phyloP scores from a whole-genome alignment of 768 basidiomycete genomes.

The Gautieria morchelliformis region DNA sequence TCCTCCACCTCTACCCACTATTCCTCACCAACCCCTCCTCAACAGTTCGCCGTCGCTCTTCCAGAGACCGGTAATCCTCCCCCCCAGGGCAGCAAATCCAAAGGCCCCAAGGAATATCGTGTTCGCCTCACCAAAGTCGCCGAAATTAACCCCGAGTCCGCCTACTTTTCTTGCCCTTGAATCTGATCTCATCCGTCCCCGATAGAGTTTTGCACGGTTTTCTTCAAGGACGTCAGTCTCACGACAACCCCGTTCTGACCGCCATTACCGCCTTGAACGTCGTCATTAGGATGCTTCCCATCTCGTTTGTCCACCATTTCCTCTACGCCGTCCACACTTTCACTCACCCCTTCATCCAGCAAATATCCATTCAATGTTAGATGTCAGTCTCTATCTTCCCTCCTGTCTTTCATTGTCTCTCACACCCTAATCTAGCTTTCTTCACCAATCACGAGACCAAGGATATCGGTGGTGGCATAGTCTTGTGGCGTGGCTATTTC shows the following conservation, averaged over 20 bases:
- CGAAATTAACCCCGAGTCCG: constrained; percentile 47
- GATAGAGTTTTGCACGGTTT: constrained; percentile 54
- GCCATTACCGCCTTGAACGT: constrained; percentile 67
- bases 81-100: constrained; percentile 4
- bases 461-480: constrained; percentile 51
- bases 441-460: constrained; percentile 49
- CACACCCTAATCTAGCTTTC: constrained; percentile 29
- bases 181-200: neutral
- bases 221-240: constrained; percentile 52
- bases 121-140: constrained; percentile 51
- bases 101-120: constrained; percentile 55
- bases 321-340: neutral
- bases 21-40: constrained; percentile 5
- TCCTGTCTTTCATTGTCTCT: neutral
- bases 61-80: constrained; percentile 27
- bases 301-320: constrained; percentile 20
- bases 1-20: neutral
- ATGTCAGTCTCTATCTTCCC: constrained; percentile 14
- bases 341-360: constrained; percentile 1
- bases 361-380: constrained; percentile 64
- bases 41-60: constrained; percentile 54
- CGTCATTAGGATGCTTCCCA: constrained; percentile 67
- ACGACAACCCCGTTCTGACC: constrained; percentile 59
- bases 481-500: constrained; percentile 74
- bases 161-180: neutral